These are phyloP conservation scores for Alloteropsis semialata DNA, from an alignment of 176 grass and related monocot species.

Conservation along the genomic window DNA sequence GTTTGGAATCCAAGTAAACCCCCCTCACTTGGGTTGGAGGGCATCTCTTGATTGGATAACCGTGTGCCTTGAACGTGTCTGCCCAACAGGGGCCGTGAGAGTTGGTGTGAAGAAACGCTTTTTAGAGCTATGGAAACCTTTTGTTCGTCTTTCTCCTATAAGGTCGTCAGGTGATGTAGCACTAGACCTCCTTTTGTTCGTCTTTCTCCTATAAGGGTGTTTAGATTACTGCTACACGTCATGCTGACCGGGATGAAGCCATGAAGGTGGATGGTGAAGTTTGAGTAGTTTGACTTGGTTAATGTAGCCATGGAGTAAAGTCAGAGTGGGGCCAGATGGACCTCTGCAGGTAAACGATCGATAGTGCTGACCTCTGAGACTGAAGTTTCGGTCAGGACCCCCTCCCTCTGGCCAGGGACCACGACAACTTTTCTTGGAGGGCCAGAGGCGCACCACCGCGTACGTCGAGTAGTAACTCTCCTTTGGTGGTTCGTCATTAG, in stretches of 20 bases:
- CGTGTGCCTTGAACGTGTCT: background rate
- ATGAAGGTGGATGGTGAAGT: too few species aligned
- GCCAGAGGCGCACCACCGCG: too few species aligned
- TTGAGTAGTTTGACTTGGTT: background rate
- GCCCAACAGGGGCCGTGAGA: background rate
- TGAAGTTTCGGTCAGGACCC: background rate
- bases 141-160: too few species aligned
- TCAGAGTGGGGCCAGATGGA: too few species aligned
- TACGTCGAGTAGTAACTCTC: background rate
- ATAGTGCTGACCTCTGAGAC: background rate
- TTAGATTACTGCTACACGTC: background rate
- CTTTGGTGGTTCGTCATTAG: background rate
- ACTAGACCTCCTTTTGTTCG: background rate
- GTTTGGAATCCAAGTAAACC: slow-evolving; percentile 30
- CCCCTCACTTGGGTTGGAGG: background rate
- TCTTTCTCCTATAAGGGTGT: background rate
- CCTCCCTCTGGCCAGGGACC: background rate
- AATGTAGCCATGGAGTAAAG: too few species aligned
- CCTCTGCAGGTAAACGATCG: background rate
- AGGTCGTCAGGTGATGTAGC: background rate
- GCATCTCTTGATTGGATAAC: background rate
- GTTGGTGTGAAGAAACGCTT: background rate
- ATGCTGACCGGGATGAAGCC: background rate
- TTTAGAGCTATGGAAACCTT: background rate
- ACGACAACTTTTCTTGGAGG: background rate